Percentiles rank a stretch among this genome's conserved stretches.
Conservation (phyloP, 805 yeast species). For the Martiniozyma abietophila region DNA sequence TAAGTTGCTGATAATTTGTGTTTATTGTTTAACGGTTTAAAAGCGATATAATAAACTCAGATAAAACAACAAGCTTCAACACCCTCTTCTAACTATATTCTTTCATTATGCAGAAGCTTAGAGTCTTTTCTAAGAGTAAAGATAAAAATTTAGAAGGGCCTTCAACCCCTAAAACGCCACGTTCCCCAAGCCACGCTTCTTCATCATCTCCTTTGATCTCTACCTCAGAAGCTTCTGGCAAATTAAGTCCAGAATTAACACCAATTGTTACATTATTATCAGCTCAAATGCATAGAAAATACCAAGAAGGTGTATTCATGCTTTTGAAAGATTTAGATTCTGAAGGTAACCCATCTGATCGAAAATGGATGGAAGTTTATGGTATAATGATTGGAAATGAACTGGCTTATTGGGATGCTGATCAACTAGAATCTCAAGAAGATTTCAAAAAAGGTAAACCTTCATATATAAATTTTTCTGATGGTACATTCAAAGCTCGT, state of each 20-base stretch:
- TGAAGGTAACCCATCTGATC: slow-evolving; percentile 78
- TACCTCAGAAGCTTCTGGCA: slow-evolving; percentile 24
- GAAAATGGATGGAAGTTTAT: slow-evolving; percentile 88
- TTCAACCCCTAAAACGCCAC: slow-evolving; percentile 4
- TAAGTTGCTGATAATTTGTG: too few relatives aligned
- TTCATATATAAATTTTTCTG: slow-evolving; percentile 82
- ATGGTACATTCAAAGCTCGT: slow-evolving; percentile 74
- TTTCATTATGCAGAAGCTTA: slow-evolving; percentile 18
- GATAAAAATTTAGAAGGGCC: slow-evolving; percentile 7
- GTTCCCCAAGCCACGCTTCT: slow-evolving; percentile 5
- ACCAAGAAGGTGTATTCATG: slow-evolving; percentile 70
- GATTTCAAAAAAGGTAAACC: slow-evolving; percentile 37
- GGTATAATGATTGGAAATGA: slow-evolving; percentile 89
- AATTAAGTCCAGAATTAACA: slow-evolving; percentile 34
- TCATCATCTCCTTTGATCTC: slow-evolving; percentile 10
- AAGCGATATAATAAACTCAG: neutral
- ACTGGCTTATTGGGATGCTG: slow-evolving; percentile 86
- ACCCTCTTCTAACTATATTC: neutral
- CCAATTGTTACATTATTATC: slow-evolving; percentile 70
- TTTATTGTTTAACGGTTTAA: too few relatives aligned
- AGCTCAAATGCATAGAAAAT: slow-evolving; percentile 67
- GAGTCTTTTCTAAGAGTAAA: slow-evolving; percentile 17
- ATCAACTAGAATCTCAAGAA: slow-evolving; percentile 41
- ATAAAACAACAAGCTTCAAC: neutral
- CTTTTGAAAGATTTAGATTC: slow-evolving; percentile 62